A percentile compares a stretch with the other conserved stretches of the same genome.
Conservation (phyloP, 768 basidiomycete species). For the Mycena vulgaris region DNA sequence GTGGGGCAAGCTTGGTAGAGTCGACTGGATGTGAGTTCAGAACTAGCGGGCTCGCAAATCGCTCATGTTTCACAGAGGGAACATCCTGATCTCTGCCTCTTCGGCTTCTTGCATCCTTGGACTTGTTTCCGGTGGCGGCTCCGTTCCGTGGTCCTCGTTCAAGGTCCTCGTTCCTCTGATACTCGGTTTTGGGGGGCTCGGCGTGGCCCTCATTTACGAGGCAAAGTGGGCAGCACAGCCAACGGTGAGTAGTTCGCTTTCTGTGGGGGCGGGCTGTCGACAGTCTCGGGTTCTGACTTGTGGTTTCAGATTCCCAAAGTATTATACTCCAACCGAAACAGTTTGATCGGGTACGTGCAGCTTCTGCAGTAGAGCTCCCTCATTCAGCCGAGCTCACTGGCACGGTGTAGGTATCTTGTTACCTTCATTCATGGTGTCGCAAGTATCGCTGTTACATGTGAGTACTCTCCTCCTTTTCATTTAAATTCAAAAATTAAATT, state of each 20-base stretch:
- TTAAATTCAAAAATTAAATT: background rate
- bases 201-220: background rate
- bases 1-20: background rate
- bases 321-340: conserved; percentile 8
- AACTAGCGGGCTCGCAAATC: conserved; percentile 44
- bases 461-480: background rate
- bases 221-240: background rate
- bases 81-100: conserved; percentile 47
- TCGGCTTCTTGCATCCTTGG: conserved; percentile 48
- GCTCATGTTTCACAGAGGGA: conserved; percentile 47
- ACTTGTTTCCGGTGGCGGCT: conserved; percentile 56
- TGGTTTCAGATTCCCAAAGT: background rate
- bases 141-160: conserved; percentile 55
- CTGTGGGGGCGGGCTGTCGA: background rate
- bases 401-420: background rate
- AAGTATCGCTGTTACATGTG: background rate
- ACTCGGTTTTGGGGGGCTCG: conserved; percentile 47
- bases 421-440: conserved; percentile 19
- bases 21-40: conserved; percentile 22
- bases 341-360: background rate
- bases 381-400: background rate
- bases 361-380: background rate
- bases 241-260: conserved; percentile 1
- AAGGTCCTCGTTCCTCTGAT: conserved; percentile 58
- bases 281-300: background rate